Conservation (phyloP, 441 rosid genomes). For the Erodium moschatum region DNA sequence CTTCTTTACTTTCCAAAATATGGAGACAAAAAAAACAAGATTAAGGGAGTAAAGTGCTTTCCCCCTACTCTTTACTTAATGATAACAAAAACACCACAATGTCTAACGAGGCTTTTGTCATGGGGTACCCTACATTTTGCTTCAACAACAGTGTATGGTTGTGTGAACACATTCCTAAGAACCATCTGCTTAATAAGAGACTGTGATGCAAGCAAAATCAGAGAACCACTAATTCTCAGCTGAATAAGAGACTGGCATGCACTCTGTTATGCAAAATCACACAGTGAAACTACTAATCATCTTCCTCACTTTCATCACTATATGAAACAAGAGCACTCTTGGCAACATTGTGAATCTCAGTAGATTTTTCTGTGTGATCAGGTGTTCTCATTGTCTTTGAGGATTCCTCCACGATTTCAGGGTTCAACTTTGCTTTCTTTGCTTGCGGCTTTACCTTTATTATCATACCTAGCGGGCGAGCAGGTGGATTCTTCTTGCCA, state of each 20-base stretch:
- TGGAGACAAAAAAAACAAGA: too few relatives aligned
- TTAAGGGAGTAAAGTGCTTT: too few relatives aligned
- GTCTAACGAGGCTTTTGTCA: background rate
- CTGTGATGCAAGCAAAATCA: background rate
- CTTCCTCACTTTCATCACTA: slow-evolving; percentile 78
- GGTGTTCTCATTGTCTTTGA: slow-evolving; percentile 20
- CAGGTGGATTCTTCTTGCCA: slow-evolving; percentile 45
- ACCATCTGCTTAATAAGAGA: background rate
- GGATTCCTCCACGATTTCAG: slow-evolving; percentile 25
- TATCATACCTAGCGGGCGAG: slow-evolving; percentile 48
- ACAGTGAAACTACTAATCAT: slow-evolving; percentile 21
- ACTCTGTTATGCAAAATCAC: background rate
- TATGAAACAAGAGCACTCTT: slow-evolving; percentile 56
- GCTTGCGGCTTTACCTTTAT: slow-evolving; percentile 66
- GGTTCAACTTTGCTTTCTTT: slow-evolving; percentile 54
- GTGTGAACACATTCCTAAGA: background rate
- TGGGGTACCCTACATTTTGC: background rate
- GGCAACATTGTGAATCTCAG: slow-evolving; percentile 24
- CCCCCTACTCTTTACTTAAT: too few relatives aligned
- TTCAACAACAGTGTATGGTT: background rate
- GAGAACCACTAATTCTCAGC: background rate
- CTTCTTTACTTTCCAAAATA: too few relatives aligned
- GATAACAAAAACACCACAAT: background rate
- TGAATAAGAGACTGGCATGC: background rate
- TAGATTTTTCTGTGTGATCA: slow-evolving; percentile 25